Conservation (phyloP, 805 yeast genomes). For the Cyberlindnera suaveolens region DNA sequence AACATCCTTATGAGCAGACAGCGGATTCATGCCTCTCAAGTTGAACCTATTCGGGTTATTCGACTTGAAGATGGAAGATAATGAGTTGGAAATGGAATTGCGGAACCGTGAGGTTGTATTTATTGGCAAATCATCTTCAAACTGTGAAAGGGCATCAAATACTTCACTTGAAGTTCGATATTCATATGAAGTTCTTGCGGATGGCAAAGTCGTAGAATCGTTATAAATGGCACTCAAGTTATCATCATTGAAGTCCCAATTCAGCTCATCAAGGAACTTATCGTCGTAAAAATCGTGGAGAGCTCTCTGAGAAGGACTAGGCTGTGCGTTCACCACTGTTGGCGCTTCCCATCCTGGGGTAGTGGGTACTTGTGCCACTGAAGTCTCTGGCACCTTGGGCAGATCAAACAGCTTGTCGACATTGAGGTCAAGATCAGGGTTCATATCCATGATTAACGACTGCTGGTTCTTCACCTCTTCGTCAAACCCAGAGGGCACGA, state of each 20-base stretch:
- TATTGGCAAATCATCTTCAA: constrained; percentile 5
- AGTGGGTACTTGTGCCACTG: not conserved
- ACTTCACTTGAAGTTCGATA: constrained; percentile 37
- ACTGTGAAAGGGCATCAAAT: constrained; percentile 31
- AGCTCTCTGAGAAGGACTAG: constrained; percentile 6
- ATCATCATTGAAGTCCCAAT: constrained; percentile 10
- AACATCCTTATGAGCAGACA: constrained; percentile 22
- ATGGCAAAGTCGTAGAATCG: constrained; percentile 19
- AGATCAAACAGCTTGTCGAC: not conserved
- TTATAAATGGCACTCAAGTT: constrained; percentile 11
- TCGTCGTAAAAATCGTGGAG: constrained; percentile 12
- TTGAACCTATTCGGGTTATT: constrained; percentile 25
- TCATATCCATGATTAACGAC: no score
- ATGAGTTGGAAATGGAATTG: constrained; percentile 17
- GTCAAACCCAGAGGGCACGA: no score
- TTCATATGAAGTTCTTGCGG: constrained; percentile 27
- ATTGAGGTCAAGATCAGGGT: not conserved
- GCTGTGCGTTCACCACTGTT: constrained; percentile 7
- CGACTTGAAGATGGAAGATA: constrained; percentile 21
- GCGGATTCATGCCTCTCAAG: constrained; percentile 29
- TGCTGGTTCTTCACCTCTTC: no score
- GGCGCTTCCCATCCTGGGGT: constrained; percentile 1
- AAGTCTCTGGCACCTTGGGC: not conserved
- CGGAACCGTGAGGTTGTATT: constrained; percentile 9
- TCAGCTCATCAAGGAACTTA: constrained; percentile 10